These are phyloP conservation scores for Umbilicus rupestris DNA, from an alignment of 164 flowering plant genomes.

Conservation along the genomic window DNA sequence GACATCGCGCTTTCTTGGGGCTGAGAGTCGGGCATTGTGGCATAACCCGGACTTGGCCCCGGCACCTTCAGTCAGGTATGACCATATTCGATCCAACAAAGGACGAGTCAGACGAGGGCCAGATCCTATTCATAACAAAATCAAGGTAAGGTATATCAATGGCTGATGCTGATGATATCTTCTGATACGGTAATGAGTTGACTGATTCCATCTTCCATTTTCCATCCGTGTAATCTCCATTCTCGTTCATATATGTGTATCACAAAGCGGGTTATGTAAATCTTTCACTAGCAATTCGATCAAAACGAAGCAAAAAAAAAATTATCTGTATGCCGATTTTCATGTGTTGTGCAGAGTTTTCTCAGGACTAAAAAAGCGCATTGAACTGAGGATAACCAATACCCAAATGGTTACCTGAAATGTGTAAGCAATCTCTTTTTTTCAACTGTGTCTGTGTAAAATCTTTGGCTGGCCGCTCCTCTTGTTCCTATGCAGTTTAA, in stretches of 20 bases:
- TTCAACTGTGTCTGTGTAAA: neutral
- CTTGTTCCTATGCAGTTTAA: constrained; percentile 31
- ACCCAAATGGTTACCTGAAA: neutral
- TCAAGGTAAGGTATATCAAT: neutral
- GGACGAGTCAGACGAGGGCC: neutral
- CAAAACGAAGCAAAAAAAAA: no score
- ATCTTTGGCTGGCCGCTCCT: constrained; percentile 13
- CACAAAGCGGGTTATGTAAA: no score
- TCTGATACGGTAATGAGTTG: no score
- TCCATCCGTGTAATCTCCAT: no score
- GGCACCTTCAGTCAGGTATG: constrained; percentile 1
- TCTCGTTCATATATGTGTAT: no score
- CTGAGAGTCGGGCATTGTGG: neutral
- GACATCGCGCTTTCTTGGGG: neutral
- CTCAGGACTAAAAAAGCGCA: no score
- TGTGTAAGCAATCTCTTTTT: neutral
- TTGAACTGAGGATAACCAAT: no score
- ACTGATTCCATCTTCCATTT: no score
- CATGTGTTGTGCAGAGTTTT: no score
- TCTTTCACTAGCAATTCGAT: no score
- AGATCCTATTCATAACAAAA: constrained; percentile 3
- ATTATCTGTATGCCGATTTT: no score
- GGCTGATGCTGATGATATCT: neutral
- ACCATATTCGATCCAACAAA: neutral
- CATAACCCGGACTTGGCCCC: neutral